Conservation (phyloP, 2,329 filamentous ascomycete genomes). For the Hymenotorrendiella dingleyae region DNA sequence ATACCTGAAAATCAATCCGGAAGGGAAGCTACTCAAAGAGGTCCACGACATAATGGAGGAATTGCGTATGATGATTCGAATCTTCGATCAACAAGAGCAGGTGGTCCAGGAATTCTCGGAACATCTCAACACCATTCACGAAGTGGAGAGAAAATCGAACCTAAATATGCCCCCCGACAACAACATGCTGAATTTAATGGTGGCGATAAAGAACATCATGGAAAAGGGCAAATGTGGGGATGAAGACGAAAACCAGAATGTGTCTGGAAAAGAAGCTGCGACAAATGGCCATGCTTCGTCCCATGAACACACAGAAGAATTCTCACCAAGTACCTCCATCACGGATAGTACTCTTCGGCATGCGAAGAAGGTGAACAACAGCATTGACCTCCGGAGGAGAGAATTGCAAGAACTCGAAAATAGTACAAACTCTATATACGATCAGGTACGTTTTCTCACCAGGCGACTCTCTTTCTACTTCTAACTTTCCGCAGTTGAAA, state of each 20-base stretch:
- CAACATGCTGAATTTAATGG: not conserved
- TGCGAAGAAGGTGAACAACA: not conserved
- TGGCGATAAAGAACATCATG: no score
- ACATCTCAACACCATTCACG: not conserved
- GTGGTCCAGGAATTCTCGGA: not conserved
- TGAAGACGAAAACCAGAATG: no score
- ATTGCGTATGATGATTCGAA: constrained; percentile 38
- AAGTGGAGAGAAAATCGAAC: not conserved
- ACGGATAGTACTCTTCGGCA: not conserved
- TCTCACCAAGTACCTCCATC: no score
- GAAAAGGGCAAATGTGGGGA: no score
- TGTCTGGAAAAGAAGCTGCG: no score
- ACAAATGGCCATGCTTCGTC: no score
- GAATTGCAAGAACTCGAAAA: not conserved
- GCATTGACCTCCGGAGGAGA: not conserved
- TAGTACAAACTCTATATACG: not conserved
- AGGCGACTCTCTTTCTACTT: not conserved
- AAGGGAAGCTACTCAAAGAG: constrained; percentile 36
- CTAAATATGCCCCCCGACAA: no score
- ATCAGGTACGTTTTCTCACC: not conserved
- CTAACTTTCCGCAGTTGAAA: constrained; percentile 1
- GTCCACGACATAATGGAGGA: constrained; percentile 42
- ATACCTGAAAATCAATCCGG: constrained; percentile 14
- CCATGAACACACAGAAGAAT: no score
- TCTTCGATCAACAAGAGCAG: constrained; percentile 29